These are phyloP conservation scores for Dryadomyces quercivorus DNA, from an alignment of 2,329 filamentous ascomycete genomes.

Conservation along the genomic window DNA sequence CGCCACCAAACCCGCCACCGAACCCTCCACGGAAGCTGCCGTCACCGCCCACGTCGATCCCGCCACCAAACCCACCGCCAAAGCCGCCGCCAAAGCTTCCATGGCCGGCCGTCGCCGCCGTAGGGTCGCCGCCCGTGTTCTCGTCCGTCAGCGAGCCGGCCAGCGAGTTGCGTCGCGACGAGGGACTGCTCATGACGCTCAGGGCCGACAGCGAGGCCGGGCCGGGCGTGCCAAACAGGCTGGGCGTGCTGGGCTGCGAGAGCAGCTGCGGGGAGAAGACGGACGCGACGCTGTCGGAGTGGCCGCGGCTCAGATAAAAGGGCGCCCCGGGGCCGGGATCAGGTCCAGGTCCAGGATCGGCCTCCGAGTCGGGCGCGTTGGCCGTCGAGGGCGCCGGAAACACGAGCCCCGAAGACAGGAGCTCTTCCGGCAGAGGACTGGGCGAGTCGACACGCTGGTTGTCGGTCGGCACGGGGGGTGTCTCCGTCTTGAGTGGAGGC, in stretches of 20 bases:
- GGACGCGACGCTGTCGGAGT: too few relatives aligned
- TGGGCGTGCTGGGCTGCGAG: conserved; percentile 31
- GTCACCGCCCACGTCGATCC: background rate
- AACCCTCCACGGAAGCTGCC: background rate
- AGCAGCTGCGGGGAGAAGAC: conserved; percentile 7
- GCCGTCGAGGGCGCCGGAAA: background rate
- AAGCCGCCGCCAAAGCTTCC: background rate
- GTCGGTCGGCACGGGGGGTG: background rate
- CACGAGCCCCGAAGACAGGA: too few relatives aligned
- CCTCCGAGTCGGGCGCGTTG: background rate
- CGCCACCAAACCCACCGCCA: background rate
- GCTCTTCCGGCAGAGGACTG: background rate
- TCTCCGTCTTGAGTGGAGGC: background rate
- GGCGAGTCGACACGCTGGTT: background rate
- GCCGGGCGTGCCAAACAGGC: conserved; percentile 27
- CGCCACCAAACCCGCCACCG: background rate
- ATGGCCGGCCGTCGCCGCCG: conserved; percentile 35
- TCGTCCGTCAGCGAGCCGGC: conserved; percentile 33
- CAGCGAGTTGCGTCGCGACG: conserved; percentile 38
- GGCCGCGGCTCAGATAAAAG: too few relatives aligned
- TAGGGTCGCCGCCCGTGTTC: conserved; percentile 12
- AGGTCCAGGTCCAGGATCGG: conserved; percentile 7
- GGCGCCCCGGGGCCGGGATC: too few relatives aligned
- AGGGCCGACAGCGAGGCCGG: conserved; percentile 23
- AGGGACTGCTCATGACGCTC: conserved; percentile 26